phyloP scores from a whole-genome alignment of 768 basidiomycete genomes.

The Hypsizygus marmoreus region DNA sequence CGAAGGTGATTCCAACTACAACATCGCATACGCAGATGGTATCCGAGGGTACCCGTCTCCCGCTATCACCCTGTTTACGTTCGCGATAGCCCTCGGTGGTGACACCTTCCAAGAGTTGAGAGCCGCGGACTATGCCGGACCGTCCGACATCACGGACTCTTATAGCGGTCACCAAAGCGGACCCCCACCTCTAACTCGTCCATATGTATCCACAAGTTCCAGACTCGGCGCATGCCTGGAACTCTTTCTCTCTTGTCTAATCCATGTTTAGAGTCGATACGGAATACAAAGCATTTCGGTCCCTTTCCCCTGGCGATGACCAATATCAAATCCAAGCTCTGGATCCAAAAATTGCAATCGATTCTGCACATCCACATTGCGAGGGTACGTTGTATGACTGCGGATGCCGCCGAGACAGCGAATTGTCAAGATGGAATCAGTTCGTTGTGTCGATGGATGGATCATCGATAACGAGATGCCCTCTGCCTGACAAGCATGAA shows the following conservation, averaged over 20 bases:
- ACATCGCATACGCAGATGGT: too few species aligned
- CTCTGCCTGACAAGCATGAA: too few species aligned
- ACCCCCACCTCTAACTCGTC: background rate
- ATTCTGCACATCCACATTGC: too few species aligned
- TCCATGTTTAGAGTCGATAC: background rate
- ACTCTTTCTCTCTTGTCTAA: slow-evolving; percentile 3
- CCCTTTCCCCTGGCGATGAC: slow-evolving; percentile 7
- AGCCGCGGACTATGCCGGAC: background rate
- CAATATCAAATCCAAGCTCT: background rate
- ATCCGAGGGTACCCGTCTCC: background rate
- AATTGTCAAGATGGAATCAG: background rate
- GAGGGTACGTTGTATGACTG: background rate
- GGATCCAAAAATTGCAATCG: too few species aligned
- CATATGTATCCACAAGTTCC: background rate
- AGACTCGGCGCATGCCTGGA: slow-evolving; percentile 11
- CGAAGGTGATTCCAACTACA: too few species aligned
- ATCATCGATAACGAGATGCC: slow-evolving; percentile 7
- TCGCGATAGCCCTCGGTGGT: background rate
- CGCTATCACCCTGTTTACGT: background rate
- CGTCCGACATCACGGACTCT: too few species aligned
- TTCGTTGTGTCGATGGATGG: too few species aligned
- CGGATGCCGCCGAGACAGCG: slow-evolving; percentile 7
- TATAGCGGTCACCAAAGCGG: too few species aligned
- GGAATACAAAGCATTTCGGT: slow-evolving; percentile 4
- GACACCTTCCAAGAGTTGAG: background rate